Evolutionary conservation across 1,284 basidiomycete species (phyloP).

Genomic region (Apiotrichum sp.): DNA sequence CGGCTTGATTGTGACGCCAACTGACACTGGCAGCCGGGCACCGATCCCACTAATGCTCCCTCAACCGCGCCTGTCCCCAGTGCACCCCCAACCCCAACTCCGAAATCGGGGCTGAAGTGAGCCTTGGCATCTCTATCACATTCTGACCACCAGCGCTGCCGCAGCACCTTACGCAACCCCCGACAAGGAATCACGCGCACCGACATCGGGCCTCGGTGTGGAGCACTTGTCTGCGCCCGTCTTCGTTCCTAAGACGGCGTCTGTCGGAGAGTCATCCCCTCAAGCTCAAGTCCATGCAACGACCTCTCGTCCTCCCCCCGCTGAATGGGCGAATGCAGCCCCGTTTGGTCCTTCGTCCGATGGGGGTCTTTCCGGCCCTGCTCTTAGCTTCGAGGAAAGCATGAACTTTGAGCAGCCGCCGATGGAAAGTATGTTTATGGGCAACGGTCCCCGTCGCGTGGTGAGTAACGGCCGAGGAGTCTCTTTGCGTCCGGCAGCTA

Average conservation of each 20-base stretch:
- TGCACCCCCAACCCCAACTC: conserved; percentile 4
- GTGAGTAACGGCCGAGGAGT: conserved; percentile 49
- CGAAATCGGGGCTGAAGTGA: conserved; percentile 14
- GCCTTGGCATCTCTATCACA: background rate
- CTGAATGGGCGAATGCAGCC: conserved; percentile 15
- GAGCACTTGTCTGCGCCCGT: conserved; percentile 58
- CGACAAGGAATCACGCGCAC: conserved; percentile 44
- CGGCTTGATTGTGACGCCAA: background rate
- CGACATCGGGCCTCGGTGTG: conserved; percentile 15
- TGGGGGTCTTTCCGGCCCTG: background rate
- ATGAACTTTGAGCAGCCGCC: conserved; percentile 10
- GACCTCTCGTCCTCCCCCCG: background rate
- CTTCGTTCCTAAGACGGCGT: conserved; percentile 66
- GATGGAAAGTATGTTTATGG: conserved; percentile 49
- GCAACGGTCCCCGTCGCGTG: conserved; percentile 58
- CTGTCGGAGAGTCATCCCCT: conserved; percentile 27
- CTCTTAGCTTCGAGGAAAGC: conserved; percentile 18
- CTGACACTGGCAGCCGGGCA: conserved; percentile 9
- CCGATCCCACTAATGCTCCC: conserved; percentile 8
- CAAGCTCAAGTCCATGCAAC: background rate
- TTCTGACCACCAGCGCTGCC: conserved; percentile 1
- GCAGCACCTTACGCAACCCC: conserved; percentile 10
- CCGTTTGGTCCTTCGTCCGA: conserved; percentile 10
- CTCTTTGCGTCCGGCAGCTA: background rate
- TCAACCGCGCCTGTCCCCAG: background rate